Evolutionary conservation across 495 filamentous ascomycete species (phyloP).

Genomic region (Cercophora scortea): DNA sequence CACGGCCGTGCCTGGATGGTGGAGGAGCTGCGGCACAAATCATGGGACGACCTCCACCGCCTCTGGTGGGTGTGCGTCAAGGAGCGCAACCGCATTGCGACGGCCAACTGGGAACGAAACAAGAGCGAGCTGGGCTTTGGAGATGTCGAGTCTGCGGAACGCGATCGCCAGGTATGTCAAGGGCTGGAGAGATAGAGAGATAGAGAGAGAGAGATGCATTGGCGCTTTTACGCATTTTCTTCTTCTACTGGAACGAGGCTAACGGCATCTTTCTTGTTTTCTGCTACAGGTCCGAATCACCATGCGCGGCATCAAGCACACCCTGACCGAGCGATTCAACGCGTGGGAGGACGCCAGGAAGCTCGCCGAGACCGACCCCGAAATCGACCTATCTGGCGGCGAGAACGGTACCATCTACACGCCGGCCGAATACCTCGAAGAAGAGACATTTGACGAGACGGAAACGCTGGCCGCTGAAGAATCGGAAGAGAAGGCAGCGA

Average conservation of each 20-base stretch:
- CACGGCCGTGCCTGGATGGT: conserved; percentile 79
- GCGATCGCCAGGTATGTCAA: conserved; percentile 54
- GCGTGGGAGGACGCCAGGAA: conserved; percentile 77
- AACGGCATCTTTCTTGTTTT: background rate
- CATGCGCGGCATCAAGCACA: conserved; percentile 71
- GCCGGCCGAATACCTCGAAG: conserved; percentile 33
- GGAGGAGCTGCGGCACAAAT: conserved; percentile 81
- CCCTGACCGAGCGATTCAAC: conserved; percentile 82
- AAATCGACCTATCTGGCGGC: conserved; percentile 48
- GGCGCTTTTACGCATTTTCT: background rate
- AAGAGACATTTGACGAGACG: conserved; percentile 7
- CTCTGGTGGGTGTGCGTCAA: conserved; percentile 95
- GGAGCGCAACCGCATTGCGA: conserved; percentile 87
- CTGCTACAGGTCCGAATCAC: conserved; percentile 56
- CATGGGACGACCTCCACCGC: conserved; percentile 85
- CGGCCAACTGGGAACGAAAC: conserved; percentile 56
- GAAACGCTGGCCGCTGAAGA: too few relatives aligned
- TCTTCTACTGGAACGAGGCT: background rate
- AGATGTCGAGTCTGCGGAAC: conserved; percentile 48
- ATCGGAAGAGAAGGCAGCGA: background rate
- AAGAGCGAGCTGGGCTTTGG: conserved; percentile 62
- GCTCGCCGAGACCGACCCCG: conserved; percentile 58
- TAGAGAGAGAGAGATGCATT: background rate
- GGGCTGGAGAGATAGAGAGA: background rate
- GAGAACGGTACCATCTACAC: conserved; percentile 36